Evolutionary conservation across 768 basidiomycete genomes (phyloP), one percentile per base, ranked within the genome.

Genomic region (Naganishia onofrii): DNA sequence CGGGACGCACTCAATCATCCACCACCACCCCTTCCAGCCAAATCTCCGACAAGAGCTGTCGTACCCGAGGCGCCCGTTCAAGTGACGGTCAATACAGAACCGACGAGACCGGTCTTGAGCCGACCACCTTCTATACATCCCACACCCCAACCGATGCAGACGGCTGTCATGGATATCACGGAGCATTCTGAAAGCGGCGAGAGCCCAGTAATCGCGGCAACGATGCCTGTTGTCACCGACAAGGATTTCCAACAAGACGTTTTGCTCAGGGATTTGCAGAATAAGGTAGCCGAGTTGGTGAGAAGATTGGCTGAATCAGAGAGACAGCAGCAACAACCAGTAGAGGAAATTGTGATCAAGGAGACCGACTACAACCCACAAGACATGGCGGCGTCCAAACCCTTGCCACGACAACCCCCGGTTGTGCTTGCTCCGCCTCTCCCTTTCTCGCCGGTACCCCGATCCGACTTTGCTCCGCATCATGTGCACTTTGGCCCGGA

Each of bases 181-280:
- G 71, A 72, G 36, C 71, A 66, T n/a, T 69, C 68, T 9, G 68
- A 60, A n/a, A 23, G 58, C n/a, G 57, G 60, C 26, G 60, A 29
- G 65, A 72, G 31, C 73, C 76, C 65, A 69, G 64, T 52, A 55
- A 56, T 52, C 64, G 73, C 42, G 21, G 23, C 68, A 54, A 65
- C 66, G 34, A 42, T 71, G 46, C 63, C 70, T 23, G 54, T 74
- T n/a, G 68, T 69, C 28, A 67, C 44, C 10, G 46, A 69, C 26
- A 76, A 76, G 68, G 75, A 81, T 65, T 28, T 70, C 54, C 76
- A 81, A 55, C 78, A 81, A 71, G 80, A 81, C 69, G 52, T 54
- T 48, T 74, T 74, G 57, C 70, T 81, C 13, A 74, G 75, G 13
- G 69, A 75, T 26, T 66, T 81, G 32, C 73, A 77, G 70, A 71